Evolutionary conservation across 1,139 yeast genomes (phyloP).

Genomic region (Blastobotrys indianensis): DNA sequence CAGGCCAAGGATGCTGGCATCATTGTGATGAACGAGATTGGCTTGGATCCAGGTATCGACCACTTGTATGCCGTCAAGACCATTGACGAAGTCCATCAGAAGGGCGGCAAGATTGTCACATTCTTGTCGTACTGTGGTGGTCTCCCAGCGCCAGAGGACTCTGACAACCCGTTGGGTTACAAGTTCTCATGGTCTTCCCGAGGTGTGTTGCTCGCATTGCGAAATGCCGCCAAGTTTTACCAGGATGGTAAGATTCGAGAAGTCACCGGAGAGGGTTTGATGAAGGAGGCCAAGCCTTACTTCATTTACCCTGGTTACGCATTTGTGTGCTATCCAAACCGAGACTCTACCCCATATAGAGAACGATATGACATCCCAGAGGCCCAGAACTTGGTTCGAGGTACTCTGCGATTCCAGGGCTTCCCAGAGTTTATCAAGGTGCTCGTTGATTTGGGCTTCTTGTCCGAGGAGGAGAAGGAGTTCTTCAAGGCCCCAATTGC

Average conservation of each 20-base stretch:
- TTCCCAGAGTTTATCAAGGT: conserved; percentile 98
- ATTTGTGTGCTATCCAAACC: conserved; percentile 92
- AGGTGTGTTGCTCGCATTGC: conserved; percentile 91
- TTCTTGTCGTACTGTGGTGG: conserved; percentile 98
- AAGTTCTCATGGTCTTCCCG: conserved; percentile 99
- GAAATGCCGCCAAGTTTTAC: conserved; percentile 89
- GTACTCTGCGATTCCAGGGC: conserved; percentile 96
- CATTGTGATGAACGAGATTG: conserved; percentile 46
- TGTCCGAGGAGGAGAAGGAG: conserved; percentile 66
- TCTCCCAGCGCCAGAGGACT: conserved; percentile 94
- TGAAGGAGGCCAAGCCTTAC: conserved; percentile 94
- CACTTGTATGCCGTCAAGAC: conserved; percentile 98
- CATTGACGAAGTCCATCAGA: conserved; percentile 89
- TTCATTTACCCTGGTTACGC: conserved; percentile 94
- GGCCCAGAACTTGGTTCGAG: conserved; percentile 95
- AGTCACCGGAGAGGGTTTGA: conserved; percentile 81
- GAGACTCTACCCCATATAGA: conserved; percentile 93
- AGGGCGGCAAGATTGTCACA: conserved; percentile 86
- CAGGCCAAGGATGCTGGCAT: conserved; percentile 43
- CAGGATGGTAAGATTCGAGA: conserved; percentile 76
- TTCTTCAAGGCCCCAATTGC: conserved; percentile 54
- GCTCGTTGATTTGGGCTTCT: conserved; percentile 87
- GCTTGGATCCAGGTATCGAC: conserved; percentile 95
- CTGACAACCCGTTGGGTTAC: conserved; percentile 97
- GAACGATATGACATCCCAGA: conserved; percentile 92